Conservation (phyloP, 2,329 filamentous ascomycete genomes). For the Fusarium musae region DNA sequence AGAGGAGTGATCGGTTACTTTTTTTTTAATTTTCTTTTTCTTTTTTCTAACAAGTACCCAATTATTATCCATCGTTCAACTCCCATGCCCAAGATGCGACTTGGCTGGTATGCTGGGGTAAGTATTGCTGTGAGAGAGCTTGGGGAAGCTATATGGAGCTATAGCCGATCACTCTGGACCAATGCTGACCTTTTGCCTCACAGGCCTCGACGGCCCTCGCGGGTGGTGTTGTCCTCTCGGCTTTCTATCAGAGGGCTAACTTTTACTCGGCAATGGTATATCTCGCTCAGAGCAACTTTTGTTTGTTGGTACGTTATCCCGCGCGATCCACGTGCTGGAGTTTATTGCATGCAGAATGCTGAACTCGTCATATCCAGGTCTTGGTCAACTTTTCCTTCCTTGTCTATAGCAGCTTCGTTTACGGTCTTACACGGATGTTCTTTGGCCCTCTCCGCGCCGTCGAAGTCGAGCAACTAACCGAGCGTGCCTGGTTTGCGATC, state of each 20-base stretch:
- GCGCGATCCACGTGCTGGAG: neutral
- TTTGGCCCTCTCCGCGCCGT: conserved; percentile 91
- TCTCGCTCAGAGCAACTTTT: conserved; percentile 94
- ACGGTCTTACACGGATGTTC: conserved; percentile 87
- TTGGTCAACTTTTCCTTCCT: conserved; percentile 91
- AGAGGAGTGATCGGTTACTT: conserved; percentile 32
- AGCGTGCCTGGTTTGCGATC: conserved; percentile 97
- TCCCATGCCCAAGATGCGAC: conserved; percentile 62
- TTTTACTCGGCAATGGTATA: conserved; percentile 99
- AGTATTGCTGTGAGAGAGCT: conserved; percentile 47
- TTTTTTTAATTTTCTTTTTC: neutral
- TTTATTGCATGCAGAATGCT: conserved; percentile 5
- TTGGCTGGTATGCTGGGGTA: conserved; percentile 71
- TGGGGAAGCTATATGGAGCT: conserved; percentile 41
- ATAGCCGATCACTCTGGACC: conserved; percentile 26
- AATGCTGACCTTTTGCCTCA: conserved; percentile 33
- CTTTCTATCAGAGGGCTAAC: conserved; percentile 94
- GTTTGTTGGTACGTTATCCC: conserved; percentile 77
- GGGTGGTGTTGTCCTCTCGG: conserved; percentile 84
- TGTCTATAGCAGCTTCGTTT: conserved; percentile 81
- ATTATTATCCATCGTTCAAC: conserved; percentile 13
- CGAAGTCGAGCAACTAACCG: conserved; percentile 96
- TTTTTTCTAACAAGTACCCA: conserved; percentile 5
- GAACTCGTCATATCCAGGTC: conserved; percentile 64
- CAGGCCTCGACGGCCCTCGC: conserved; percentile 87